Percentiles rank a stretch among this genome's conserved stretches.
These are phyloP conservation scores for Spathaspora girioi DNA, from an alignment of 805 yeast species.

Conservation along the genomic window DNA sequence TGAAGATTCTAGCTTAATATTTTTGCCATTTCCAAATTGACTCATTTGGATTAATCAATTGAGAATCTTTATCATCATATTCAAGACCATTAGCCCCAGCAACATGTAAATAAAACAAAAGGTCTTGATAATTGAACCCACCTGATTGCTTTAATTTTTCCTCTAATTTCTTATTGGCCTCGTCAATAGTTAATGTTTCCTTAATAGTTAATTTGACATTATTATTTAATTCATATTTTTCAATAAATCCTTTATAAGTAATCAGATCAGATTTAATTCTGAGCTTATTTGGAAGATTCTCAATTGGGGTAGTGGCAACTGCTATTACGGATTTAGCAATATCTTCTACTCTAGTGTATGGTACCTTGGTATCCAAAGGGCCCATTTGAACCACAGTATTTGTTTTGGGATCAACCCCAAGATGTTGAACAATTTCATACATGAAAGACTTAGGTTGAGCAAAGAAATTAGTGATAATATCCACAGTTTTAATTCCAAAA, in stretches of 20 bases:
- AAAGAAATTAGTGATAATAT: conserved; percentile 8
- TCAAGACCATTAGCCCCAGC: not conserved
- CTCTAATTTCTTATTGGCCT: conserved; percentile 10
- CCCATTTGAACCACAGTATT: conserved; percentile 38
- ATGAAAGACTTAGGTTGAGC: conserved; percentile 16
- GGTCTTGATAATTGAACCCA: conserved; percentile 18
- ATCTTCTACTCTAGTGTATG: conserved; percentile 37
- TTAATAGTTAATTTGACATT: conserved; percentile 10
- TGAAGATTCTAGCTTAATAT: conserved; percentile 9
- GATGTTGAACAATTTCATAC: conserved; percentile 22
- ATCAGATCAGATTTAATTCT: conserved; percentile 40
- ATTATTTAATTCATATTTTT: conserved; percentile 38
- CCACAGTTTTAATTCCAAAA: conserved; percentile 8
- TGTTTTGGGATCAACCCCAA: conserved; percentile 34
- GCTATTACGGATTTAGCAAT: conserved; percentile 43
- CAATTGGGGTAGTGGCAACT: conserved; percentile 30
- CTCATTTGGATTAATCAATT: conserved; percentile 36
- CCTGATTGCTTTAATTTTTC: conserved; percentile 18
- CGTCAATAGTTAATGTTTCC: conserved; percentile 20
- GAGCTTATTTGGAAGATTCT: conserved; percentile 40
- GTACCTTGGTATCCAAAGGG: conserved; percentile 31
- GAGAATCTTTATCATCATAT: conserved; percentile 17
- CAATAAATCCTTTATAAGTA: conserved; percentile 34
- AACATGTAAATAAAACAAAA: conserved; percentile 32
- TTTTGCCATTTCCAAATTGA: conserved; percentile 35